Evolutionary conservation across 495 filamentous ascomycete species (phyloP), one percentile per base, ranked within the genome.

Genomic region (Evansstolkia leycettana): DNA sequence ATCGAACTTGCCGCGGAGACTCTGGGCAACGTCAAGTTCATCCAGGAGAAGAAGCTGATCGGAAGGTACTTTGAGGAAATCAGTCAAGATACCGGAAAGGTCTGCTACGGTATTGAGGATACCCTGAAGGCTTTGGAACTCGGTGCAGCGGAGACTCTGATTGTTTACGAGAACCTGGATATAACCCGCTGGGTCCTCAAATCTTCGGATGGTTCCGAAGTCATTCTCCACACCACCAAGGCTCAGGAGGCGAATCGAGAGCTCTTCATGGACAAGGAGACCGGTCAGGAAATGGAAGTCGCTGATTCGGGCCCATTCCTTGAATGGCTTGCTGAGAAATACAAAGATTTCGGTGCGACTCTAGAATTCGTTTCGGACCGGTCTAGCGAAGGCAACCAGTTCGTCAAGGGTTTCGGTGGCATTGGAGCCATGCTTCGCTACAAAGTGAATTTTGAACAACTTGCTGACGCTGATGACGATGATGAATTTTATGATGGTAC

Each of bases 371-470:
- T 98, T 23, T 95, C 89, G 15, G 90, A 98, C 55, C 78, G 86
- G 24, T 94, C 88, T 25, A 86, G 82, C 43, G 90, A 98, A 60
- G 90, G 90, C 52, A 98, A 98, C 63, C 90, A 98, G 67, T 98
- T 98, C 66, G 90, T 98, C 48, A 95, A 94, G 65, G 90, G 90
- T 37, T 98, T 98, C 52, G 90, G 90, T 78, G 90, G 90, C 50
- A 92, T 98, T 46, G 90, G 90, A 39, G 89, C 89, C 31, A 79
- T 98, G 47, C 78, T 98, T 53, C 84, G 90, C 42, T 98, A 98
- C 76, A 96, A 95, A 69, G 83, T 98, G 68, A 98, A 98, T 69
- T 98, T 98, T 68, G 90, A 98, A 65, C 92, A 98, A 60, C 75
- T 98, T 57, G 83, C 82, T 50, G 92, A 98, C 61, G 74, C 78